Base-by-base conservation (phyloP, 805 yeast species). In the Sugiyamaella qingdaonensis region DNA sequence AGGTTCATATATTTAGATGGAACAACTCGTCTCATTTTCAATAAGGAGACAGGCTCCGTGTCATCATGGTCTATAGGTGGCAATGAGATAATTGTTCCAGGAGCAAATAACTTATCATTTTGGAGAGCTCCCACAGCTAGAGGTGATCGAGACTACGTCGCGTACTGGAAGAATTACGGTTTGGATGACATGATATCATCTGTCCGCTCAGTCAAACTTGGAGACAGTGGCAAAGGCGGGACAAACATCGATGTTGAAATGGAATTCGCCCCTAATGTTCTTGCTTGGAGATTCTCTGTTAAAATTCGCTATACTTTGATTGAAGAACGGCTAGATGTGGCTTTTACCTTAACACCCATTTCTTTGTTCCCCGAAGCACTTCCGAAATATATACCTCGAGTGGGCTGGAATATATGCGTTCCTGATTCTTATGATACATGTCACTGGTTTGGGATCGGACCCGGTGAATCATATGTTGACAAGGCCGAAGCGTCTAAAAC, bases 401-500 rank as follows among this genome's bases (percentile, higher is more conserved):
- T 69, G 5, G 73, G 73, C 11, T 61, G 63, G 56, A 70, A 68
- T 46, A 63, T 67, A 35, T 35, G 51, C 4, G 31, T 67, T 9
- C 61, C 66, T 2, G 55, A 57, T 1, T 44, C 49, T 10, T 16
- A 61, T 11, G 55, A 53, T 21, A 36, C 29, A 11, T 65, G 58
- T 7, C 49, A 37, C 29, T 70, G 72, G 72, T 65, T 68, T 37
- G 73, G 73, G 4, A 45, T 65, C 14, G 73, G 73, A 4, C 73
- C 73, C 1, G 69, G 66, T 10, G 73, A 69, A 54, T 64, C 70
- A 27, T 70, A 70, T 54, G 46, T 61, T 10, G 73, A 70, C 54
- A 68, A 66, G 52, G 58, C 59, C 24, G 63, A 60, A 31, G 64
- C 65, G 7, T 67, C 61, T 35, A 56, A 44, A 32, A 49, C 67